Evolutionary conservation across 345 rosid genomes (phyloP).

Genomic region (Bretschneidera sinensis): DNA sequence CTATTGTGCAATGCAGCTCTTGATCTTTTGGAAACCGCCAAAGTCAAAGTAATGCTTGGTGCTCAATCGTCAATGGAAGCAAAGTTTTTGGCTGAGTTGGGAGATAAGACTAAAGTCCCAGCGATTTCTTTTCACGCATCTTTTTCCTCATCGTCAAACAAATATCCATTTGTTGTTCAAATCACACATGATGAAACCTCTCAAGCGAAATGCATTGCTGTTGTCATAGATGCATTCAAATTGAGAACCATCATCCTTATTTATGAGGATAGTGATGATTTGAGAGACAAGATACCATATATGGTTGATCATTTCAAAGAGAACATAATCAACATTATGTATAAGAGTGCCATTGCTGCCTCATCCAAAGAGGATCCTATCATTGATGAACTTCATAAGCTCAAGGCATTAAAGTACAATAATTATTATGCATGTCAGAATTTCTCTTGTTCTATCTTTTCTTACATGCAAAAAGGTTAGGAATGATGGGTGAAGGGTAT

Average conservation of each 20-base stretch:
- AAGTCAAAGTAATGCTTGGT: slow-evolving; percentile 13
- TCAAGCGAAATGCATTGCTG: slow-evolving; percentile 18
- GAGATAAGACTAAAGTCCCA: slow-evolving; percentile 26
- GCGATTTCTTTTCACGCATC: slow-evolving; percentile 22
- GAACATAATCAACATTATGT: not conserved
- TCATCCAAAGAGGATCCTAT: slow-evolving; percentile 10
- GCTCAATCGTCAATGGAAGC: slow-evolving; percentile 16
- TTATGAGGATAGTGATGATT: slow-evolving; percentile 21
- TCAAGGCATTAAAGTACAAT: slow-evolving; percentile 12
- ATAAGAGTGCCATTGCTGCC: slow-evolving; percentile 16
- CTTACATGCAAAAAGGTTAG: slow-evolving; percentile 14
- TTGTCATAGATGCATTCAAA: slow-evolving; percentile 18
- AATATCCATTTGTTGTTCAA: slow-evolving; percentile 23
- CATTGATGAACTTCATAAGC: slow-evolving; percentile 10
- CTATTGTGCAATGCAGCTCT: no score
- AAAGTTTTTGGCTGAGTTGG: slow-evolving; percentile 25
- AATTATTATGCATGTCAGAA: slow-evolving; percentile 24
- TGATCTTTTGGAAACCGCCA: slow-evolving; percentile 13
- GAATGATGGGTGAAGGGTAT: slow-evolving; percentile 33
- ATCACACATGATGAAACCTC: slow-evolving; percentile 19
- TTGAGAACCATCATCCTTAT: slow-evolving; percentile 28
- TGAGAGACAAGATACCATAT: slow-evolving; percentile 21
- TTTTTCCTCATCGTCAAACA: not conserved
- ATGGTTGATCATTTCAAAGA: slow-evolving; percentile 11
- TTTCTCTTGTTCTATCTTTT: slow-evolving; percentile 17